Percentiles rank a stretch among this genome's conserved stretches.
phyloP scores from a whole-genome alignment of 257 asterid species.

The Gentiana straminea region DNA sequence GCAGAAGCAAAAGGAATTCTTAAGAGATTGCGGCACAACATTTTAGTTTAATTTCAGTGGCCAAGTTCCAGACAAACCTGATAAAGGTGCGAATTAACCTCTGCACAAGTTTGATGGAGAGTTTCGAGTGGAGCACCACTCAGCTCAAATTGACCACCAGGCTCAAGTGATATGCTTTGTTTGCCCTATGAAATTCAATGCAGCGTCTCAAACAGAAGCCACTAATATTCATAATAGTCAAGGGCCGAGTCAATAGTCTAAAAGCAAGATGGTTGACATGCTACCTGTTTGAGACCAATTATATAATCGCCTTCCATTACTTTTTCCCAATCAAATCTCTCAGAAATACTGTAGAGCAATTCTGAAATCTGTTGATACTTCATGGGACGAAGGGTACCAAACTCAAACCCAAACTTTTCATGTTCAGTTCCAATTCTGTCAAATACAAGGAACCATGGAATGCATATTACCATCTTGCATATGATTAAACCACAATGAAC shows the following conservation, averaged over 20 bases:
- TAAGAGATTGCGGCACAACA: not conserved
- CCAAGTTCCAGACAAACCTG: slow-evolving; percentile 32
- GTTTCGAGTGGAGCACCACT: slow-evolving; percentile 99
- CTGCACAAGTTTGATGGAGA: slow-evolving; percentile 96
- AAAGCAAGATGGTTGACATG: not conserved
- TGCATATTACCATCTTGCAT: not conserved
- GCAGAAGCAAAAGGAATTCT: too few species aligned
- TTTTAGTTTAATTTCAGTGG: not conserved
- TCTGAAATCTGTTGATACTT: slow-evolving; percentile 84
- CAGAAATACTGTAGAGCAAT: slow-evolving; percentile 73
- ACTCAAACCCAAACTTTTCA: slow-evolving; percentile 92
- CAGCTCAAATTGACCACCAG: slow-evolving; percentile 98
- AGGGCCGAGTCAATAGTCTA: too few species aligned
- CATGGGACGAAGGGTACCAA: slow-evolving; percentile 68
- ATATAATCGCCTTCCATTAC: slow-evolving; percentile 84
- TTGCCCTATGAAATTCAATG: slow-evolving; percentile 43
- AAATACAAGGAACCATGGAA: slow-evolving; percentile 8
- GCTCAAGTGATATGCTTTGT: slow-evolving; percentile 94
- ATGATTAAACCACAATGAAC: too few species aligned
- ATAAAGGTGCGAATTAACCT: slow-evolving; percentile 97
- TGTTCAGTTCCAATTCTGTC: slow-evolving; percentile 98
- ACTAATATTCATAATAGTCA: too few species aligned
- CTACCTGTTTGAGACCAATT: slow-evolving; percentile 93
- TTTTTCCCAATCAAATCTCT: slow-evolving; percentile 99
- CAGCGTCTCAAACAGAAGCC: not conserved